Percentiles rank a stretch among this genome's conserved stretches.
phyloP scores from a whole-genome alignment of 495 filamentous ascomycete genomes.

The Hamigera avellanea region DNA sequence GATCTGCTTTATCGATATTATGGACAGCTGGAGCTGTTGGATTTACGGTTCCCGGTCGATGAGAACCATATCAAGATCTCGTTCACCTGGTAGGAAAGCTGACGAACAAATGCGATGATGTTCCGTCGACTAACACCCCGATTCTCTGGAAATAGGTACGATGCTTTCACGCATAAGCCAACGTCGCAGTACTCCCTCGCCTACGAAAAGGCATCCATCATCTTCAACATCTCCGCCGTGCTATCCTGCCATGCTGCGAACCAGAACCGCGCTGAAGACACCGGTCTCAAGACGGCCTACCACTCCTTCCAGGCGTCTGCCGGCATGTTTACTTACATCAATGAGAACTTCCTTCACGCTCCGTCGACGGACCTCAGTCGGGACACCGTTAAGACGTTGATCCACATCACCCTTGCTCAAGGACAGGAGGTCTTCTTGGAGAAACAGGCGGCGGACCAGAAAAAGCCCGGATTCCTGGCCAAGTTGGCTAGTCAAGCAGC shows the following conservation, averaged over 20 bases:
- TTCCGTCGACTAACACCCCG: neutral
- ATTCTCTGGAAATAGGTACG: conserved; percentile 55
- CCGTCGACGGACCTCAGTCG: conserved; percentile 89
- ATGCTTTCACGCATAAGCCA: conserved; percentile 94
- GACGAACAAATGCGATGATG: conserved; percentile 1
- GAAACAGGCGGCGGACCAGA: conserved; percentile 86
- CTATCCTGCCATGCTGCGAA: conserved; percentile 91
- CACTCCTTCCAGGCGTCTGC: conserved; percentile 97
- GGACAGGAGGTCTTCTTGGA: conserved; percentile 95
- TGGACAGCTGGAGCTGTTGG: conserved; percentile 87
- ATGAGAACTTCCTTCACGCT: conserved; percentile 96
- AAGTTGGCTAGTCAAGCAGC: conserved; percentile 87
- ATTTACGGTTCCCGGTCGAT: conserved; percentile 91
- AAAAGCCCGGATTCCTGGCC: conserved; percentile 85
- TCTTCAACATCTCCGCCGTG: conserved; percentile 98
- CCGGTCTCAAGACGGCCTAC: conserved; percentile 89
- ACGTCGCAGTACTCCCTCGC: conserved; percentile 93
- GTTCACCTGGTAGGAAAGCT: conserved; percentile 75
- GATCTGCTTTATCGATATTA: conserved; percentile 96
- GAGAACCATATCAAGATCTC: conserved; percentile 98
- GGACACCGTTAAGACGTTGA: conserved; percentile 90
- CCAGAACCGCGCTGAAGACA: conserved; percentile 83
- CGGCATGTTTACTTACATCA: conserved; percentile 99
- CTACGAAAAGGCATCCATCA: conserved; percentile 97
- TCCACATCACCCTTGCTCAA: conserved; percentile 86